Base-by-base conservation (phyloP, 225 moss, liverwort and hornwort species). In the Marchantia paleacea region DNA sequence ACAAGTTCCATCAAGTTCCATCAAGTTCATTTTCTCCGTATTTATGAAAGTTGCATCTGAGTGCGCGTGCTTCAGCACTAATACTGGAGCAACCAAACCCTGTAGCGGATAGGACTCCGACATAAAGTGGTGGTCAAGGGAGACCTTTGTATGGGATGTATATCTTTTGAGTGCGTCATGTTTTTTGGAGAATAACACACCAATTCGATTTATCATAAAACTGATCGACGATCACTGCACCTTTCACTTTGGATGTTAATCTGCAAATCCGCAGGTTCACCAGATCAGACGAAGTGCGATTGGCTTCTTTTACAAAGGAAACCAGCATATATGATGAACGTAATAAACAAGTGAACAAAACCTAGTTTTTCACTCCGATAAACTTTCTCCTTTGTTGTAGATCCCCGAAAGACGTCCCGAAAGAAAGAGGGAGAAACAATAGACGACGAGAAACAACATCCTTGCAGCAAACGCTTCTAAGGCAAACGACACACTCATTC, bases 191-290 rank as follows among this genome's bases (percentile, higher is more conserved):
- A 74, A 99, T 82, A 66, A 99, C 84, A 85, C 99, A 99, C 99
- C 99, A 99, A 83, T 99, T 99, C 61, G 99, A 99, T 82, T 99
- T 95, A 82, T 99, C 99, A 73, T 90, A 99, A 83, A 95, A 99
- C 62, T 88, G 88, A 78, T 94, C 99, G 55, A 95, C 77, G 77
- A 99, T 88, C 66, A 83, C 86, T 71, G 94, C 95, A 77, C 87
- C 91, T 68, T 81, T 55, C 6, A 99, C 85, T 79, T 80, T 87
- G 68, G 86, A 81, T 67, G 91, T 91, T 86, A 99, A 87, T 83
- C 97, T 97, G 87, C 64, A 81, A 14, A 73, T 61, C 16, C 12
- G 51, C 72, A 62, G n/a, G n/a, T n/a, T 51, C 52, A 24, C 10
- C 51, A 50, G 9, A 22, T 72, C 31, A 72, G 51, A 8, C 13